Base-by-base conservation (phyloP, 2,329 filamentous ascomycete species). In the Diaporthe citri region DNA sequence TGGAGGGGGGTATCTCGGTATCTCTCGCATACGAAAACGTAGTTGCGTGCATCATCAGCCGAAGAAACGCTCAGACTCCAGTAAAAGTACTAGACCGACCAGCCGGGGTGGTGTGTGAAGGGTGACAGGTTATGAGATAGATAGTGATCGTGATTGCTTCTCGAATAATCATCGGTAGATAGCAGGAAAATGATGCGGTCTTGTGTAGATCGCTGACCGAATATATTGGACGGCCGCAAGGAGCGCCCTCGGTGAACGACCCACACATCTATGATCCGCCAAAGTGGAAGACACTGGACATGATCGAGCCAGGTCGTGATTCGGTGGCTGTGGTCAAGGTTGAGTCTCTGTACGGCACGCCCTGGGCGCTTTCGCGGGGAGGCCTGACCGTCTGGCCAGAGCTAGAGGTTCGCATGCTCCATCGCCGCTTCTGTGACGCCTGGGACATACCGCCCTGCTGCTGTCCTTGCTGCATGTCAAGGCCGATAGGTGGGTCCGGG, bases 11-110 rank as follows among this genome's bases (percentile, higher is more conserved):
- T 76, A 76, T 76, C 75, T 76, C 75, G 75, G 73, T 76, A 76
- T 76, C 72, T 76, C 69, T 76, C 75, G 75, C 75, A 74, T 76
- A 76, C 75, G 72, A 72, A 69, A 76, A 75, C 60, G 60, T 75
- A 74, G 72, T 48, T 76, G 73, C 73, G 66, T 74, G 67, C 69
- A 75, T 76, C 75, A 76, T 76, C 75, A 74, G 66, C 75, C 72
- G 69, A 72, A 72, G 55, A 75, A 72, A 76, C 67, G 73, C 72
- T 71, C 67, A 67, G 64, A 74, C 71, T 60, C 71, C 73, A 72
- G 70, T 72, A 72, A 62, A 62, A 55, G 46, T 69, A 74, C 67
- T 57, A 76, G 62, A 74, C 72, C 75, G 62, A 72, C 66, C 72
- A 69, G 72, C 72, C 70, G 60, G 60, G 57, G 57, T 59, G 59